These are phyloP conservation scores for Russula earlei DNA, from an alignment of 768 basidiomycete genomes.

Conservation along the genomic window DNA sequence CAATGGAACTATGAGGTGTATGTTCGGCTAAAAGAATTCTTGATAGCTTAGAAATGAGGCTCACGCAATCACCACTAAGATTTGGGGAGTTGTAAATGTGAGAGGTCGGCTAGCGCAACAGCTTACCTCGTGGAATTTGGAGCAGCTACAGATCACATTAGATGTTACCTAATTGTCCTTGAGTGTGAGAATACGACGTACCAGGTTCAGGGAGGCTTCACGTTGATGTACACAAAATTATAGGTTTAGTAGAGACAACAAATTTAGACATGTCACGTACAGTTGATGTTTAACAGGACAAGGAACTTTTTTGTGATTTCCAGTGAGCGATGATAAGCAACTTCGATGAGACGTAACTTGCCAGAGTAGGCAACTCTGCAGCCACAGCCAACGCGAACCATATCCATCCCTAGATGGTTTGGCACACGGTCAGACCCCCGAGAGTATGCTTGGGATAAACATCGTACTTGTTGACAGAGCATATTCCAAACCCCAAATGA, in stretches of 20 bases:
- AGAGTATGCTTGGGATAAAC: too few species aligned
- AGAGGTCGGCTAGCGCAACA: neutral
- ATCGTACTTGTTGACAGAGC: slow-evolving; percentile 3
- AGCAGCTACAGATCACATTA: neutral
- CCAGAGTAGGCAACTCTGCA: slow-evolving; percentile 9
- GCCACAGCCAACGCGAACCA: slow-evolving; percentile 10
- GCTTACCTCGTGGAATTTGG: slow-evolving; percentile 9
- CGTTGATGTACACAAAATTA: neutral
- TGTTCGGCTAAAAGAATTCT: neutral
- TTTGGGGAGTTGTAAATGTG: neutral
- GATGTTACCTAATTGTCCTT: neutral
- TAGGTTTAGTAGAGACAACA: neutral
- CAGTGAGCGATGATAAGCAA: neutral
- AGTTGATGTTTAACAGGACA: neutral
- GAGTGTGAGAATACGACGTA: neutral
- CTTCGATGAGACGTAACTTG: neutral
- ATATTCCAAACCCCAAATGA: slow-evolving; percentile 3
- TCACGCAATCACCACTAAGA: slow-evolving; percentile 12
- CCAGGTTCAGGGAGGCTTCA: slow-evolving; percentile 4
- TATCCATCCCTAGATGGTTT: slow-evolving; percentile 2
- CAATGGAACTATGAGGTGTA: neutral
- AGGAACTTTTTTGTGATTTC: neutral
- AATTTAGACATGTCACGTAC: neutral
- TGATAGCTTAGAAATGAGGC: neutral
- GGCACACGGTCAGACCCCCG: neutral